phyloP scores from a whole-genome alignment of 768 basidiomycete species.

The Myochromella boudieri region DNA sequence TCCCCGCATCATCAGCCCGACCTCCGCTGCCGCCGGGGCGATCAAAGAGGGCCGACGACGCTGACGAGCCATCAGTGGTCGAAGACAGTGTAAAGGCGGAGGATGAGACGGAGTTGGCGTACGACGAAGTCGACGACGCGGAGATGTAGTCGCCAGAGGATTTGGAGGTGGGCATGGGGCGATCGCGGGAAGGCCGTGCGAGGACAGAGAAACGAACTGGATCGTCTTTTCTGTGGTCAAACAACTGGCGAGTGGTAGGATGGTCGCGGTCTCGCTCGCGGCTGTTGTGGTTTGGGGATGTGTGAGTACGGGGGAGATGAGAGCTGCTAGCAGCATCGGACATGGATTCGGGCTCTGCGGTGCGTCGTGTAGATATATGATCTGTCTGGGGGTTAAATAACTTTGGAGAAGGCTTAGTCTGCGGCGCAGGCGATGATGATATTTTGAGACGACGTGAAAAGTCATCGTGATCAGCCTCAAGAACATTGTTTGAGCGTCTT shows the following conservation, averaged over 20 bases:
- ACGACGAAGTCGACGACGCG: constrained; percentile 73
- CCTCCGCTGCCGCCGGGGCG: constrained; percentile 38
- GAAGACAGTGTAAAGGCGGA: constrained; percentile 75
- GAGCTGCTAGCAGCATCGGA: constrained; percentile 61
- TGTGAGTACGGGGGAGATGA: constrained; percentile 36
- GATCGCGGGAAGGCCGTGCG: constrained; percentile 44
- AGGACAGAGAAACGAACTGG: constrained; percentile 81
- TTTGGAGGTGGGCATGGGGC: constrained; percentile 54
- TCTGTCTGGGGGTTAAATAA: constrained; percentile 77
- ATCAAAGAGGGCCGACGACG: constrained; percentile 70
- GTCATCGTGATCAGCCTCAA: constrained; percentile 67
- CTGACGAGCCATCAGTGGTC: constrained; percentile 74
- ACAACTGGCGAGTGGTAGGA: constrained; percentile 59
- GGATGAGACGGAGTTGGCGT: constrained; percentile 66
- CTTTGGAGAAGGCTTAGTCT: constrained; percentile 36
- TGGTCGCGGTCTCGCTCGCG: constrained; percentile 26
- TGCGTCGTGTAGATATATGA: constrained; percentile 58
- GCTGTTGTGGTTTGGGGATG: constrained; percentile 15
- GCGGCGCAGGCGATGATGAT: constrained; percentile 47
- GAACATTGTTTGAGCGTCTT: constrained; percentile 26
- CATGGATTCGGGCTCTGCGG: constrained; percentile 63
- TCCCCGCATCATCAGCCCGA: constrained; percentile 54
- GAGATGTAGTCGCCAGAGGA: constrained; percentile 71
- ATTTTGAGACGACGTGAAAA: constrained; percentile 74
- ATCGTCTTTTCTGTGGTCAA: constrained; percentile 90